Percentiles rank a stretch among this genome's conserved stretches.
phyloP scores from a whole-genome alignment of 2,329 filamentous ascomycete genomes.

The Alternaria brassicae region DNA sequence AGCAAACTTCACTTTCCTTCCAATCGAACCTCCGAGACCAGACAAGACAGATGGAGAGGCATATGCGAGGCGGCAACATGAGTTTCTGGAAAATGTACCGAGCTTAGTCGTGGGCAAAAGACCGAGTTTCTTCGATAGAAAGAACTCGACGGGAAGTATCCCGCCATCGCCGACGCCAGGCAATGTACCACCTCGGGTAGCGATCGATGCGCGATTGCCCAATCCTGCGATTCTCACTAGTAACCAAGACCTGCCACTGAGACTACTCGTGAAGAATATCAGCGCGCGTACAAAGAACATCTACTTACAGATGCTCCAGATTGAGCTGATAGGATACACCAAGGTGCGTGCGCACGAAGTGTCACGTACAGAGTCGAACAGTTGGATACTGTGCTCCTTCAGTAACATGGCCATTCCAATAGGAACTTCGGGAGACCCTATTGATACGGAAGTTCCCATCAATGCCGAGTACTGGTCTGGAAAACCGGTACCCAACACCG shows the following conservation, averaged over 20 bases:
- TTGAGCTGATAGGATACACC: slow-evolving; percentile 82
- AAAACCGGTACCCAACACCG: slow-evolving; percentile 77
- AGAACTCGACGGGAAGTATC: slow-evolving; percentile 31
- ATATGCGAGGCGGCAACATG: slow-evolving; percentile 77
- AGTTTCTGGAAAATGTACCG: slow-evolving; percentile 56
- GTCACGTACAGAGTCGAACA: slow-evolving; percentile 70
- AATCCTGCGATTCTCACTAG: slow-evolving; percentile 89
- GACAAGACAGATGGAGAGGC: slow-evolving; percentile 74
- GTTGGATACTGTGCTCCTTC: slow-evolving; percentile 77
- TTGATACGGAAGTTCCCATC: slow-evolving; percentile 72
- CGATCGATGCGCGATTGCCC: slow-evolving; percentile 83
- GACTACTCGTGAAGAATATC: slow-evolving; percentile 79
- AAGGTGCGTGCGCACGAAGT: slow-evolving; percentile 80
- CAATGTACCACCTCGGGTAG: slow-evolving; percentile 61
- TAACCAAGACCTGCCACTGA: slow-evolving; percentile 82
- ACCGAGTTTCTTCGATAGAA: slow-evolving; percentile 65
- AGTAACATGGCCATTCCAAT: slow-evolving; percentile 76
- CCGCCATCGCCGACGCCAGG: slow-evolving; percentile 32
- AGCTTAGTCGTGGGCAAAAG: slow-evolving; percentile 57
- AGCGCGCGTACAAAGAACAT: slow-evolving; percentile 72
- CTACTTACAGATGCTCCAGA: slow-evolving; percentile 78
- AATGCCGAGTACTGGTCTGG: slow-evolving; percentile 76
- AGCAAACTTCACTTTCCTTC: slow-evolving; percentile 78
- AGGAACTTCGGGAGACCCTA: slow-evolving; percentile 63
- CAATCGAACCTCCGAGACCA: slow-evolving; percentile 85